phyloP scores from a whole-genome alignment of 2,329 filamentous ascomycete genomes.

The Aspergillus japonicus region DNA sequence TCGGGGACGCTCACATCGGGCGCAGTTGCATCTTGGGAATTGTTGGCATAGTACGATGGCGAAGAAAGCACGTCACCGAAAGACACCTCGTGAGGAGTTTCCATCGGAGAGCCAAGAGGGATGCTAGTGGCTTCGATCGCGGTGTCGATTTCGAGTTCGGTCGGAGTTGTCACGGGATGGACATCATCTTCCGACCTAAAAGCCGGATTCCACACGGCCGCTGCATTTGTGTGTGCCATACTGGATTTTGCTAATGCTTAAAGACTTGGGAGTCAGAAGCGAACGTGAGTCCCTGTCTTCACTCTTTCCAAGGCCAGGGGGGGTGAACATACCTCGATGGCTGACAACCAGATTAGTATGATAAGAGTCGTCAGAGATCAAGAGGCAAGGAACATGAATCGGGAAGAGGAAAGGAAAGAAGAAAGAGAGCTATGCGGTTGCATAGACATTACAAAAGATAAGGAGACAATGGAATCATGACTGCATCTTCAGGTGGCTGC shows the following conservation, averaged over 20 bases:
- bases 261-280: slow-evolving; percentile 6
- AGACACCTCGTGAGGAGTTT: background rate
- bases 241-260: slow-evolving; percentile 5
- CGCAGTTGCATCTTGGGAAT: slow-evolving; percentile 11
- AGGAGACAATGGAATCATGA: slow-evolving; percentile 4
- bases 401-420: background rate
- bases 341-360: slow-evolving; percentile 17
- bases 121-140: slow-evolving; percentile 6
- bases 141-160: slow-evolving; percentile 11
- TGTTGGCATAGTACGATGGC: slow-evolving; percentile 9
- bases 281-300: slow-evolving; percentile 11
- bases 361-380: slow-evolving; percentile 5
- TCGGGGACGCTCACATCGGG: slow-evolving; percentile 10
- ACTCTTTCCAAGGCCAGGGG: slow-evolving; percentile 29
- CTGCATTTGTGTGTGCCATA: slow-evolving; percentile 26
- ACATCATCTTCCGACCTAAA: slow-evolving; percentile 45
- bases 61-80: background rate
- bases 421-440: background rate
- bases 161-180: slow-evolving; percentile 13
- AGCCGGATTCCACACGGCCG: slow-evolving; percentile 57
- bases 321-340: slow-evolving; percentile 21
- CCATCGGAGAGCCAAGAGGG: slow-evolving; percentile 5
- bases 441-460: slow-evolving; percentile 1
- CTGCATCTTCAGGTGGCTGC: slow-evolving; percentile 1
- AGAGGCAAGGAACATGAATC: slow-evolving; percentile 12